A percentile compares a stretch with the other conserved stretches of the same genome.
These are phyloP conservation scores for Oryza meyeriana DNA, from an alignment of 176 grass and related monocot species.

Conservation along the genomic window DNA sequence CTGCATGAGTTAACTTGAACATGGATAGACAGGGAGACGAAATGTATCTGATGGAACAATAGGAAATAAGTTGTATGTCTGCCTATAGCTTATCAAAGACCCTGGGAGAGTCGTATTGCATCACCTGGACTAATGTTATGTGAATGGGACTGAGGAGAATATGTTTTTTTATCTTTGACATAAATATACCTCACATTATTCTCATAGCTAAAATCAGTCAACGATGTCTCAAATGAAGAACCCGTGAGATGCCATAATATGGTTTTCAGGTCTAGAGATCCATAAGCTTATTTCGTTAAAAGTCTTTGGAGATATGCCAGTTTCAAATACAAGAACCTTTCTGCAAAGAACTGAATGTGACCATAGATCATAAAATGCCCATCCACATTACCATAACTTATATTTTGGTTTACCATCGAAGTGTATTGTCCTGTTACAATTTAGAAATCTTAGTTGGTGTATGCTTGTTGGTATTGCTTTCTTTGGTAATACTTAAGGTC, in stretches of 20 bases:
- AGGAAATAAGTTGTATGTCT: background rate
- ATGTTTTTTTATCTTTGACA: background rate
- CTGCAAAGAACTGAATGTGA: background rate
- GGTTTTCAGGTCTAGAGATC: background rate
- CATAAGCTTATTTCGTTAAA: background rate
- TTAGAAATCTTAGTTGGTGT: constrained; percentile 13
- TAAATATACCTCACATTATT: background rate
- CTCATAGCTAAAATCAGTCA: background rate
- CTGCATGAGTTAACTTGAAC: background rate
- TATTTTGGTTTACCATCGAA: background rate
- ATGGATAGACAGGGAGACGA: background rate
- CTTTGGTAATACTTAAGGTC: background rate
- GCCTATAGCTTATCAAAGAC: background rate
- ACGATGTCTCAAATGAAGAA: background rate
- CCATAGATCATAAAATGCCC: background rate
- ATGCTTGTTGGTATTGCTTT: constrained; percentile 13
- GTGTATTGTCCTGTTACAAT: constrained; percentile 1
- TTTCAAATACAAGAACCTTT: background rate
- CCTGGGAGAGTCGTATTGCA: background rate
- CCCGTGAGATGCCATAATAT: background rate
- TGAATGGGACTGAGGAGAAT: background rate
- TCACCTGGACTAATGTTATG: background rate
- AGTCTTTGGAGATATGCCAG: background rate
- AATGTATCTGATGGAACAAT: background rate
- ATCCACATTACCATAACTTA: constrained; percentile 1